phyloP scores from a whole-genome alignment of 257 asterid species.

The Lithospermum erythrorhizon region DNA sequence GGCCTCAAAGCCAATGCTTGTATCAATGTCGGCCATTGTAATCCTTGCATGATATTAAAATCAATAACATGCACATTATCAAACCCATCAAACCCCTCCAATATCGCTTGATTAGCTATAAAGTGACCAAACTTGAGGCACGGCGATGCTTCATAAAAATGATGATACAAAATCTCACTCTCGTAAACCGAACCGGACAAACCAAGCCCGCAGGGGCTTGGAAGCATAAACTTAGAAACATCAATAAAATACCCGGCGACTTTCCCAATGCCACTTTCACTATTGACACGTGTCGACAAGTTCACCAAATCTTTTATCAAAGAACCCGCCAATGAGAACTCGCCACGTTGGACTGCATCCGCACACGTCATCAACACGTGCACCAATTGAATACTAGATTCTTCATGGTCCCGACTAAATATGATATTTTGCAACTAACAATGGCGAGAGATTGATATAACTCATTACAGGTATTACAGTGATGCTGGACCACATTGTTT shows the following conservation, averaged over 20 bases:
- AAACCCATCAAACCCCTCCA: conserved; percentile 21
- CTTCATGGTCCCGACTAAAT: conserved; percentile 6
- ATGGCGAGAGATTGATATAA: conserved; percentile 2
- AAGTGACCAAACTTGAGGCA: conserved; percentile 22
- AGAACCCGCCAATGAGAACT: conserved; percentile 13
- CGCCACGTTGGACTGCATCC: conserved; percentile 16
- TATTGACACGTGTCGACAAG: conserved; percentile 12
- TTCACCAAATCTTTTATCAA: conserved; percentile 11
- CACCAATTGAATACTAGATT: conserved; percentile 19
- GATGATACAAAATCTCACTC: conserved; percentile 10
- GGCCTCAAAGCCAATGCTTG: conserved; percentile 25
- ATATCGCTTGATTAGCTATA: conserved; percentile 26
- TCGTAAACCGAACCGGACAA: conserved; percentile 1
- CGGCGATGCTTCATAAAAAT: conserved; percentile 20
- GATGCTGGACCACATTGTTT: not conserved
- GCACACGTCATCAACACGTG: conserved; percentile 21
- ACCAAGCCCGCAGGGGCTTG: not conserved
- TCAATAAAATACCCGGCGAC: conserved; percentile 24
- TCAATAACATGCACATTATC: conserved; percentile 25
- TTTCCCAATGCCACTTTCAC: conserved; percentile 18
- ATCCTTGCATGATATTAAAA: conserved; percentile 18
- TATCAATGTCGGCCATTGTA: conserved; percentile 28
- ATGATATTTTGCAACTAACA: not conserved
- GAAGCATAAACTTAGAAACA: conserved; percentile 10
- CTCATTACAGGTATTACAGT: too few relatives aligned